Evolutionary conservation across 257 asterid genomes (phyloP).

Genomic region (Coffea eugenioides): DNA sequence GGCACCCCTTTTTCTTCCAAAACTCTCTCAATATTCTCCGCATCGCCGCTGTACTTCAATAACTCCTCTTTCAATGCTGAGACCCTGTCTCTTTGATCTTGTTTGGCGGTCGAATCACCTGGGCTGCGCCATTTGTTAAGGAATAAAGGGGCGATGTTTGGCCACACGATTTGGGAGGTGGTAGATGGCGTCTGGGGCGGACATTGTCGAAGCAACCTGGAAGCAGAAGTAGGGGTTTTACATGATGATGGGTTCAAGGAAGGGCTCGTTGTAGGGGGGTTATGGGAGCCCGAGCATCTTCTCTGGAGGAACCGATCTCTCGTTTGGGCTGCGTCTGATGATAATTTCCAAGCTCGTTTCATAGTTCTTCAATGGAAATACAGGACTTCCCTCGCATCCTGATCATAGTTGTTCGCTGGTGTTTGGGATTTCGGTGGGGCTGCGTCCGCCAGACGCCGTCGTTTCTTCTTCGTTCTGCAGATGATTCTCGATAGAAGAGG

Average conservation of each 20-base stretch:
- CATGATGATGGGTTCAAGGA: background rate
- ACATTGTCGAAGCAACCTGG: background rate
- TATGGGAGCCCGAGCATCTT: background rate
- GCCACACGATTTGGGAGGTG: background rate
- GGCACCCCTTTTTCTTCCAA: conserved; percentile 49
- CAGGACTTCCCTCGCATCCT: background rate
- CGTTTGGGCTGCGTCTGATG: conserved; percentile 12
- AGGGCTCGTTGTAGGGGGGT: background rate
- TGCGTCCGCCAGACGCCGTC: conserved; percentile 1
- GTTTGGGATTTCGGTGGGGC: conserved; percentile 1
- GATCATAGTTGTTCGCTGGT: no score
- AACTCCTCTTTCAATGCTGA: conserved; percentile 50
- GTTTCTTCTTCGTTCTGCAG: background rate
- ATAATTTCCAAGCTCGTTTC: conserved; percentile 18
- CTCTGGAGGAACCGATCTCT: background rate
- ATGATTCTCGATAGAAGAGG: background rate
- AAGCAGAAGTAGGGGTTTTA: background rate
- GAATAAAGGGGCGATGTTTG: conserved; percentile 10
- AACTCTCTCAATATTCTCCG: conserved; percentile 39
- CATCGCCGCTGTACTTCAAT: conserved; percentile 30
- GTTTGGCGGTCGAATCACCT: conserved; percentile 11
- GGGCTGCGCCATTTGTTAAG: conserved; percentile 3
- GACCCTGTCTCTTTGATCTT: conserved; percentile 33
- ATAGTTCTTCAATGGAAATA: background rate
- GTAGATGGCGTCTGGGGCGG: conserved; percentile 2